Evolutionary conservation across 1,139 yeast genomes (phyloP).

Genomic region (Suhomyces bokatorum): DNA sequence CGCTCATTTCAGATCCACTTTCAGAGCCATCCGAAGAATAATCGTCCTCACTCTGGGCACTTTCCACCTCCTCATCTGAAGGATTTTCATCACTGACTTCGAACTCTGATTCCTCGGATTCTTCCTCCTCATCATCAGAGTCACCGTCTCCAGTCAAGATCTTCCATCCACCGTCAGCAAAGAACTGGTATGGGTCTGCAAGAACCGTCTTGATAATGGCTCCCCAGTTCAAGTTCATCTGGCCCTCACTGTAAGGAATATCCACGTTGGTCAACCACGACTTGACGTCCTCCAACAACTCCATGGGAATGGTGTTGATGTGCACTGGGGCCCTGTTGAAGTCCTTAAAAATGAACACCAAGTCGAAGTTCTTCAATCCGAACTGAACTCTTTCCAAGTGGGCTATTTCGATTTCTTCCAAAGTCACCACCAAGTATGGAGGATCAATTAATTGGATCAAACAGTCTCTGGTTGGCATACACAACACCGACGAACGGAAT

Average conservation of each 20-base stretch:
- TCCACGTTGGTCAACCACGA: slow-evolving; percentile 97
- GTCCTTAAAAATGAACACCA: slow-evolving; percentile 93
- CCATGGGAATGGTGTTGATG: slow-evolving; percentile 93
- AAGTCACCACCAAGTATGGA: slow-evolving; percentile 87
- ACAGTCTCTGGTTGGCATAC: slow-evolving; percentile 98
- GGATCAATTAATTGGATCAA: slow-evolving; percentile 91
- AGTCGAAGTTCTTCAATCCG: slow-evolving; percentile 93
- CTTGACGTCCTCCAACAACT: slow-evolving; percentile 85
- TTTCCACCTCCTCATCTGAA: slow-evolving; percentile 68
- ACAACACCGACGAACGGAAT: slow-evolving; percentile 86
- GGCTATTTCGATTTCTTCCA: slow-evolving; percentile 91
- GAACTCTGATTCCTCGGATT: slow-evolving; percentile 60
- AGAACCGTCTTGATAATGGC: slow-evolving; percentile 92
- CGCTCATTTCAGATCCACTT: slow-evolving; percentile 46
- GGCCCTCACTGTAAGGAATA: slow-evolving; percentile 92
- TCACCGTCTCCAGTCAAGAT: slow-evolving; percentile 77
- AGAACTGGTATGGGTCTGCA: slow-evolving; percentile 93
- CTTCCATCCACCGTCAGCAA: slow-evolving; percentile 94
- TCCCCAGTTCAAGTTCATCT: slow-evolving; percentile 93
- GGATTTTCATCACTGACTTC: slow-evolving; percentile 69
- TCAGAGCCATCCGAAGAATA: slow-evolving; percentile 31
- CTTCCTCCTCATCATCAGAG: slow-evolving; percentile 62
- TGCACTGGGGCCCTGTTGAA: slow-evolving; percentile 85
- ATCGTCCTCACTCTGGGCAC: slow-evolving; percentile 50
- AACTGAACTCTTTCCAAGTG: slow-evolving; percentile 97